These are phyloP conservation scores for Rhizophagus clarus DNA, from an alignment of 192 early-diverging fungal species.

Conservation along the genomic window DNA sequence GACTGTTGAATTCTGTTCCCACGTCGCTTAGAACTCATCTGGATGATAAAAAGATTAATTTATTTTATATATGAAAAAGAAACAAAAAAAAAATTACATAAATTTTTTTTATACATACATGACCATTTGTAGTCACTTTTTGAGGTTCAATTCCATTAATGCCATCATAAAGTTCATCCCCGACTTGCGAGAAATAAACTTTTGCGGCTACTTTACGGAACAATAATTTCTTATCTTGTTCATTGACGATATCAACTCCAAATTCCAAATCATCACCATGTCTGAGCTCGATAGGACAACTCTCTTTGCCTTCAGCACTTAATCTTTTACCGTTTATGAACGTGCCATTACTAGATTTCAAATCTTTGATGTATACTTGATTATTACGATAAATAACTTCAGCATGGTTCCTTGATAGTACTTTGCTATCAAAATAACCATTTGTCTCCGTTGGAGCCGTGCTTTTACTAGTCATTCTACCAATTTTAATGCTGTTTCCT, in stretches of 20 bases:
- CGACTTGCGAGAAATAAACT: background rate
- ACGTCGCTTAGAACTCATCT: background rate
- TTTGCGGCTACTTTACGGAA: constrained; percentile 13
- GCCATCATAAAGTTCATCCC: background rate
- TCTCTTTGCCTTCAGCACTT: constrained; percentile 64
- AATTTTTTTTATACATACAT: background rate
- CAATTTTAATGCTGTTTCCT: constrained; percentile 60
- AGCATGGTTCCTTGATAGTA: constrained; percentile 75
- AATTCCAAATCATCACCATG: constrained; percentile 57
- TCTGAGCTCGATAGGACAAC: constrained; percentile 58
- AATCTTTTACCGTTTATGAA: constrained; percentile 75
- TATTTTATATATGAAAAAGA: background rate
- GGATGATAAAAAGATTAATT: background rate
- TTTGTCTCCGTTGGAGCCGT: constrained; percentile 63
- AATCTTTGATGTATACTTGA: constrained; percentile 72
- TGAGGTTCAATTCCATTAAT: background rate
- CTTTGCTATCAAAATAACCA: constrained; percentile 85
- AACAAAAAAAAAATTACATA: background rate
- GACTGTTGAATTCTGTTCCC: background rate
- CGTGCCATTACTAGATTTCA: constrained; percentile 80
- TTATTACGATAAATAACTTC: constrained; percentile 46
- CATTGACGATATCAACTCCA: constrained; percentile 30
- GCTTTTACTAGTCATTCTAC: constrained; percentile 67
- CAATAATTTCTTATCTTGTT: constrained; percentile 10
- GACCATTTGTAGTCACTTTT: background rate